These are phyloP conservation scores for Ramaria sp. DNA, from an alignment of 768 basidiomycete genomes.

Conservation along the genomic window DNA sequence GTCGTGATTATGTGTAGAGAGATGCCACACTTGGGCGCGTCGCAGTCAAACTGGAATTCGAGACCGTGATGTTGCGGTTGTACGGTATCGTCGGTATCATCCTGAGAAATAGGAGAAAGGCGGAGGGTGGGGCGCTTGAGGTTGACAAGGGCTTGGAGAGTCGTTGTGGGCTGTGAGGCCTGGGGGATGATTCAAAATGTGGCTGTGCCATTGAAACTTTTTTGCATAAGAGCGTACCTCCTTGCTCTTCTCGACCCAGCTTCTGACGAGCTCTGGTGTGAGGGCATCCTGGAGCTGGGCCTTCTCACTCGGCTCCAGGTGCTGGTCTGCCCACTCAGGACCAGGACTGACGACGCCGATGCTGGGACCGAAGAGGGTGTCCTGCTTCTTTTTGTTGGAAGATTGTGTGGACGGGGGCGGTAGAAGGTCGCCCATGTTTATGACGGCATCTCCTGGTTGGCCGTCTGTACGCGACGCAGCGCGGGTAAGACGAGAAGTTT, in stretches of 20 bases:
- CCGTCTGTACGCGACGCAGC: constrained; percentile 30
- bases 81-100: constrained; percentile 32
- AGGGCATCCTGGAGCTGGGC: constrained; percentile 54
- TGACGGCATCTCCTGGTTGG: constrained; percentile 19
- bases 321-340: constrained; percentile 55
- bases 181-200: constrained; percentile 18
- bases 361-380: constrained; percentile 85
- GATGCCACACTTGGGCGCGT: constrained; percentile 75
- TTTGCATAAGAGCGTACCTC: constrained; percentile 39
- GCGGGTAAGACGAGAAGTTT: constrained; percentile 35
- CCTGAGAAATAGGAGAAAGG: constrained; percentile 48
- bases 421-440: constrained; percentile 23
- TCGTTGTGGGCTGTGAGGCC: constrained; percentile 80
- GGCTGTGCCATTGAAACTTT: constrained; percentile 8
- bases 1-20: constrained; percentile 67
- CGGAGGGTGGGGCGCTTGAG: constrained; percentile 83
- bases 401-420: constrained; percentile 7
- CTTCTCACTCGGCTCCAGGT: constrained; percentile 40
- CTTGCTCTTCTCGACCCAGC: constrained; percentile 83
- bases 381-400: constrained; percentile 48
- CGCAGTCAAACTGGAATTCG: constrained; percentile 90
- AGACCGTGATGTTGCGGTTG: constrained; percentile 58
- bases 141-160: constrained; percentile 89
- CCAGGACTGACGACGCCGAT: constrained; percentile 65
- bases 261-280: constrained; percentile 69